A percentile compares a stretch with the other conserved stretches of the same genome.
These are phyloP conservation scores for Lagenaria siceraria DNA, from an alignment of 306 rosid species.

Conservation along the genomic window DNA sequence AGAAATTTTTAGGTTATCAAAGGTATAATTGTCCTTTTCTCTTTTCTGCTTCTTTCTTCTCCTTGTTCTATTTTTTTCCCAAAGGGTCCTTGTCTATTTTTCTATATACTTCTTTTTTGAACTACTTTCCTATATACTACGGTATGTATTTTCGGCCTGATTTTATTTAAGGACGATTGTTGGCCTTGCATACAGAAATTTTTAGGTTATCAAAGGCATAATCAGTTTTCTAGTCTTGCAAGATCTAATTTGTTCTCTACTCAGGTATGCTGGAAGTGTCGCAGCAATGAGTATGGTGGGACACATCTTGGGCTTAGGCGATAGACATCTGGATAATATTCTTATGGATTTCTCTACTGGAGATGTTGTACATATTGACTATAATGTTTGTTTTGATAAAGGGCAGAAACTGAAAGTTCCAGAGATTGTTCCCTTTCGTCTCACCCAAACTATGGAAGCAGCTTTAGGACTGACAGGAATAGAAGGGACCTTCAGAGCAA, in stretches of 20 bases:
- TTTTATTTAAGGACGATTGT: too few species aligned
- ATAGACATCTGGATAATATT: constrained; percentile 87
- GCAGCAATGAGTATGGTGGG: constrained; percentile 98
- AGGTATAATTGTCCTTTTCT: neutral
- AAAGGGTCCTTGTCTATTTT: neutral
- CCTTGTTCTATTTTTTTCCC: neutral
- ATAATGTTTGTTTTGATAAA: constrained; percentile 91
- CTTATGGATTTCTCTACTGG: constrained; percentile 87
- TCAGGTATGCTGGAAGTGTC: constrained; percentile 88
- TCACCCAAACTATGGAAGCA: constrained; percentile 84
- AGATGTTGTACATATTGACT: constrained; percentile 83
- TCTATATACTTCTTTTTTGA: neutral
- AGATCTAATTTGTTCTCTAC: constrained; percentile 9
- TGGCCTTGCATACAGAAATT: neutral
- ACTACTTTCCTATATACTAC: neutral
- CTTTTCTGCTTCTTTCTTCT: neutral
- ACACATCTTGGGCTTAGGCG: constrained; percentile 88
- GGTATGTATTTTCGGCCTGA: neutral
- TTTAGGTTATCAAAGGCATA: neutral
- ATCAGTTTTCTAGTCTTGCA: neutral
- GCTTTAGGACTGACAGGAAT: constrained; percentile 87
- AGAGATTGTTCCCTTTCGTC: constrained; percentile 97
- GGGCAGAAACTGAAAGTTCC: constrained; percentile 87
- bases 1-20: neutral
- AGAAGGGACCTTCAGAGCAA: constrained; percentile 92